Conservation (phyloP, 768 basidiomycete species). For the Gloeostereum incarnatum region DNA sequence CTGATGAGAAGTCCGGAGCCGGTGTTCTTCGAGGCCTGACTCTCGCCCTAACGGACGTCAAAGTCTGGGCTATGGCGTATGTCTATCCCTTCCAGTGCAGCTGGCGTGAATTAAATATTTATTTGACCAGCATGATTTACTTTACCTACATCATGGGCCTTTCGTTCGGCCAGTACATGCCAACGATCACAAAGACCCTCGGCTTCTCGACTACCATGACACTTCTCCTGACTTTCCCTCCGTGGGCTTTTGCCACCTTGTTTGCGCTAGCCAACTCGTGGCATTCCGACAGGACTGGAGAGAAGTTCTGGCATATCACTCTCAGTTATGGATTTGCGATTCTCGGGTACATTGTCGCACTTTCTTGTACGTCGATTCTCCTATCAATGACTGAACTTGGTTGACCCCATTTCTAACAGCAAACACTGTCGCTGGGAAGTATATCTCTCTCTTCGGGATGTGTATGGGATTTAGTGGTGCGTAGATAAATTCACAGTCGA, state of each 20-base stretch:
- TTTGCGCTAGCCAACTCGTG: slow-evolving; percentile 21
- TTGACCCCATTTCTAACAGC: slow-evolving; percentile 2
- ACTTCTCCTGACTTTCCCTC: slow-evolving; percentile 30
- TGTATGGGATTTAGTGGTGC: slow-evolving; percentile 11
- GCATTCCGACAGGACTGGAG: slow-evolving; percentile 51
- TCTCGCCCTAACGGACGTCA: slow-evolving; percentile 28
- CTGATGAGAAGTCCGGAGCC: slow-evolving; percentile 8
- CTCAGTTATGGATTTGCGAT: slow-evolving; percentile 40
- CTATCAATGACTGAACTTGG: slow-evolving; percentile 37
- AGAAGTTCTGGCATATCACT: slow-evolving; percentile 51
- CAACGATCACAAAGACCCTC: slow-evolving; percentile 21
- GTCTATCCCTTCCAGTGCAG: slow-evolving; percentile 7
- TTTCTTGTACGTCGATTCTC: slow-evolving; percentile 37
- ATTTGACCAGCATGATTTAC: slow-evolving; percentile 20
- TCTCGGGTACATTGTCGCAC: slow-evolving; percentile 48
- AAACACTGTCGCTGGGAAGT: slow-evolving; percentile 8
- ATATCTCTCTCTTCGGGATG: slow-evolving; percentile 11
- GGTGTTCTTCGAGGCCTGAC: slow-evolving; percentile 18
- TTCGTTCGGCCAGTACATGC: slow-evolving; percentile 11
- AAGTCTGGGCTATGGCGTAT: slow-evolving; percentile 29
- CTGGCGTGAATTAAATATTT: neutral
- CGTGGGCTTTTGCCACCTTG: slow-evolving; percentile 22
- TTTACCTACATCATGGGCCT: slow-evolving; percentile 14
- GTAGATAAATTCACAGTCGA: neutral
- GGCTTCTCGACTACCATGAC: slow-evolving; percentile 26